These are phyloP conservation scores for Triticum monococcum DNA, from an alignment of 176 grass and related monocot species.

Conservation along the genomic window DNA sequence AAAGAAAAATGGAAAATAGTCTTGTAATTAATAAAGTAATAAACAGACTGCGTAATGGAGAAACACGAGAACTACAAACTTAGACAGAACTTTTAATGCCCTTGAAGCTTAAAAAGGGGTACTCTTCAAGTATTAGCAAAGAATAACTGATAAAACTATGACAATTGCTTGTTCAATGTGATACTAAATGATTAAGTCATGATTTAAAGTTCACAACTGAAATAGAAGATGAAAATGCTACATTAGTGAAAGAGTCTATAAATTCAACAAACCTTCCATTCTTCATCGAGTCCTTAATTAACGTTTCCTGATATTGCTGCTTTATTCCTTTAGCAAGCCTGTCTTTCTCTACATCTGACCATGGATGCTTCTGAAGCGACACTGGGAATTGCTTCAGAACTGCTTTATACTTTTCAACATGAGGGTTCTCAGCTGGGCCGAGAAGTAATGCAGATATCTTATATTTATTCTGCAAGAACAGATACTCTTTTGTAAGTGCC, in stretches of 20 bases:
- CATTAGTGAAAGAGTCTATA: neutral
- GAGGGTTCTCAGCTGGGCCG: conserved; percentile 67
- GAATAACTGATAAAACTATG: neutral
- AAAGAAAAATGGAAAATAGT: neutral
- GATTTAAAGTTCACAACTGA: neutral
- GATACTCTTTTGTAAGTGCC: neutral
- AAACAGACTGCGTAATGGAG: neutral
- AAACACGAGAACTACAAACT: conserved; percentile 10
- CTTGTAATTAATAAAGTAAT: neutral
- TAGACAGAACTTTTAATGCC: conserved; percentile 21
- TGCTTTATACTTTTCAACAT: conserved; percentile 66
- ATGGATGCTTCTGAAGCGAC: conserved; percentile 59
- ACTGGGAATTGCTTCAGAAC: conserved; percentile 70
- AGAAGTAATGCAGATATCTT: conserved; percentile 57
- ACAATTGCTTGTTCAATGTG: neutral
- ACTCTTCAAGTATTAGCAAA: neutral
- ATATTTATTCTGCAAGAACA: conserved; percentile 43
- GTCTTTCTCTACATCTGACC: conserved; percentile 75
- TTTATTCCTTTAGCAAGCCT: conserved; percentile 89
- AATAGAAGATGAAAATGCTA: conserved; percentile 11
- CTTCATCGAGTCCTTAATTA: conserved; percentile 75
- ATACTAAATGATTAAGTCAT: neutral
- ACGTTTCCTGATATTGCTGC: conserved; percentile 90
- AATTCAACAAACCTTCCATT: conserved; percentile 51
- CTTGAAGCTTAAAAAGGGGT: neutral